A percentile compares a stretch with the other conserved stretches of the same genome.
These are phyloP conservation scores for Byssothecium circinans DNA, from an alignment of 2,329 filamentous ascomycete species.

Conservation along the genomic window DNA sequence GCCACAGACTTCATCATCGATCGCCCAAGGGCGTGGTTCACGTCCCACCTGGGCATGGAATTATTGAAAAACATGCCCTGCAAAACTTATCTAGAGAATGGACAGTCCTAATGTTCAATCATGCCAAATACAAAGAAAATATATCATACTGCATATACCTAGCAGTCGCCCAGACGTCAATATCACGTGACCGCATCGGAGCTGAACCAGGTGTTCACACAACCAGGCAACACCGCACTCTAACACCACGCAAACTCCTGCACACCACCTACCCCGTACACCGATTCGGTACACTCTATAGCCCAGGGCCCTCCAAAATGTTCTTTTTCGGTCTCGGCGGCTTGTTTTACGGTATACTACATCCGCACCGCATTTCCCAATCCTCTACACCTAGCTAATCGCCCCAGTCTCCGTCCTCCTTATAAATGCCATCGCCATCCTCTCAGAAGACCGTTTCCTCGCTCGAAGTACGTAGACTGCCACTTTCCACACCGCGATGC, in stretches of 20 bases:
- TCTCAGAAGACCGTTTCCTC: constrained; percentile 93
- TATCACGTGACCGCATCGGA: constrained; percentile 8
- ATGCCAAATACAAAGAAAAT: too few relatives aligned
- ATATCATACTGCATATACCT: too few relatives aligned
- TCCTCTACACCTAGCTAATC: constrained; percentile 5
- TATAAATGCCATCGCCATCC: constrained; percentile 89
- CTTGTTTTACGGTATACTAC: constrained; percentile 68
- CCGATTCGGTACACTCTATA: neutral
- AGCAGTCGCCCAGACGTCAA: too few relatives aligned
- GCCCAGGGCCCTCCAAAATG: constrained; percentile 51
- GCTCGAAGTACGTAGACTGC: constrained; percentile 64
- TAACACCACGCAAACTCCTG: neutral
- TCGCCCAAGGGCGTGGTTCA: too few relatives aligned
- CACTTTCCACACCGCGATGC: neutral
- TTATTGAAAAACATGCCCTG: too few relatives aligned
- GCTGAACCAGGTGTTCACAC: constrained; percentile 24
- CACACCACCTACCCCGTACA: neutral
- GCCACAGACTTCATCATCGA: too few relatives aligned
- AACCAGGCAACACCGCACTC: constrained; percentile 15
- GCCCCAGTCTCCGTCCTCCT: constrained; percentile 75
- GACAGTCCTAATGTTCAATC: too few relatives aligned
- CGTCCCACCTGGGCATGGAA: too few relatives aligned
- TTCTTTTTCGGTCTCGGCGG: constrained; percentile 70
- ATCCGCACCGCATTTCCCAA: constrained; percentile 6
- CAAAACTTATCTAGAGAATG: too few relatives aligned